Conservation (phyloP, 2,329 filamentous ascomycete species). For the Lojkania enalia region DNA sequence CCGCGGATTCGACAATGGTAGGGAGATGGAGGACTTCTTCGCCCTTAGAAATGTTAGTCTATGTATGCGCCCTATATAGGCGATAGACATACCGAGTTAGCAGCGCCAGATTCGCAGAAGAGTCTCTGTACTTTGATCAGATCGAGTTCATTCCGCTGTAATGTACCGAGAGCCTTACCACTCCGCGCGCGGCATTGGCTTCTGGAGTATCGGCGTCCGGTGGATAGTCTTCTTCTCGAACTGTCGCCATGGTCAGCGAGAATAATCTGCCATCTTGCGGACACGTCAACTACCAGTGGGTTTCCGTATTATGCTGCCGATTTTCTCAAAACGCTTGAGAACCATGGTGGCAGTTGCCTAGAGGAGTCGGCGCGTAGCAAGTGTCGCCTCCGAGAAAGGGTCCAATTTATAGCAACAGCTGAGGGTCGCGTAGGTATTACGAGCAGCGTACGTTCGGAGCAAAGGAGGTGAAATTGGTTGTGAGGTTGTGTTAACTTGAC, state of each 20-base stretch:
- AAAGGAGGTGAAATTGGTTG: not conserved
- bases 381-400: too few relatives aligned
- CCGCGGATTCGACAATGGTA: conserved; percentile 89
- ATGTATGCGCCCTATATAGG: not conserved
- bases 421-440: too few relatives aligned
- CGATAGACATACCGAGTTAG: conserved; percentile 48
- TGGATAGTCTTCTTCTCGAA: conserved; percentile 31
- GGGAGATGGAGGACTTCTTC: conserved; percentile 93
- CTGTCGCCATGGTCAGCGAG: conserved; percentile 22
- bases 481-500: not conserved
- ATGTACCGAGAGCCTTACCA: conserved; percentile 55
- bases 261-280: not conserved
- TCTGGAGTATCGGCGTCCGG: conserved; percentile 64
- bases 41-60: conserved; percentile 55
- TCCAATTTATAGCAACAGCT: too few relatives aligned
- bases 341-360: conserved; percentile 36
- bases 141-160: conserved; percentile 1
- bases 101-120: conserved; percentile 77
- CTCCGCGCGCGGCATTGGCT: conserved; percentile 65
- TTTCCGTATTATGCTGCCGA: conserved; percentile 42
- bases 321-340: conserved; percentile 41
- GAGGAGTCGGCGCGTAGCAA: conserved; percentile 1
- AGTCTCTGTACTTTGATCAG: conserved; percentile 59
- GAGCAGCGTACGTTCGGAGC: too few relatives aligned
- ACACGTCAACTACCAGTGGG: conserved; percentile 23